Evolutionary conservation across 2,329 filamentous ascomycete species (phyloP), one percentile per base, ranked within the genome.

Genomic region (Colletotrichum musae): DNA sequence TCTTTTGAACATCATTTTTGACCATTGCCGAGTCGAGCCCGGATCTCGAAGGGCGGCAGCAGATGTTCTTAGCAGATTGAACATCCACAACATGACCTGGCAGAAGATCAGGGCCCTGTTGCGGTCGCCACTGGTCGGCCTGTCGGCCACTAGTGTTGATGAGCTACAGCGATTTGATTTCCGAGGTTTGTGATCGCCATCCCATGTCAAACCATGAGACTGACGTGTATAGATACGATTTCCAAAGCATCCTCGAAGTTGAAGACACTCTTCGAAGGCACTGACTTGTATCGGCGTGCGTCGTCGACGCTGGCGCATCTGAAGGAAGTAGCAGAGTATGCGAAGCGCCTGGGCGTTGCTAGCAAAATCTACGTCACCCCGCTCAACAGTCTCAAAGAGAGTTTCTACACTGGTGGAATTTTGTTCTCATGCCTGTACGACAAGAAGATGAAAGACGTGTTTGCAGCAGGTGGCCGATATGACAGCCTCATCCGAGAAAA

Each of bases 161-260:
- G 95, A 98, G 75, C 85, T 99, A 65, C 90, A 93, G 73, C 90
- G 91, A 6, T 99, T 98, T 77, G 95, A 99, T 78, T 98, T 97
- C 79, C 88, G 94, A 83, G 91, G 91, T 91, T 81, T 75, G 82
- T 74, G 12, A 18, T 36, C 28, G 5, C 7, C 1, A 48, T 6
- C 2, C 39, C 6, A 18, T 21, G 5, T 16, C 45, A 41, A 53
- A 9, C 6, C 3, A 58, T 36, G 13, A 1, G 24, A 12, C 57
- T 61, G 13, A 61, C 24, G 16, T 18, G 7, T n/a, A 2, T 15
- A 89, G 88, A 88, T 70, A 85, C 85, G 0, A 85, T 86, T 1
- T 85, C 81, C 53, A 88, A 91, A 74, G 87, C 86, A 0, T 88
- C 91, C 70, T 80, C 87, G 6, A 87, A 85, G 70, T 79, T 91